A percentile compares a stretch with the other conserved stretches of the same genome.
Conservation (phyloP, 441 rosid genomes). For the Corymbia calophylla region DNA sequence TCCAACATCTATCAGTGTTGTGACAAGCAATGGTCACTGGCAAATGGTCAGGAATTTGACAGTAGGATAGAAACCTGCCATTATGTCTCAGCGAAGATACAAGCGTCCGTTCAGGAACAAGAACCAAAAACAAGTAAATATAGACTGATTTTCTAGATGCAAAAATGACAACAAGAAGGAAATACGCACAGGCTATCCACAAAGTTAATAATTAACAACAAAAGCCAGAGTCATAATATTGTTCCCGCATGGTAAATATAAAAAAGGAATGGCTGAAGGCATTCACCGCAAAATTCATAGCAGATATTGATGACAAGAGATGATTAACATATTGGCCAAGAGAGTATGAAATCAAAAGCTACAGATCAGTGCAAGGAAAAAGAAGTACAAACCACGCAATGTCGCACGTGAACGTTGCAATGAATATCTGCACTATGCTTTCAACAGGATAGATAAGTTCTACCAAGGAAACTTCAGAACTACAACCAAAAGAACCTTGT, state of each 20-base stretch:
- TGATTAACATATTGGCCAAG: not conserved
- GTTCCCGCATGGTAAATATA: not conserved
- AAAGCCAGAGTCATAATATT: not conserved
- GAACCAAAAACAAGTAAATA: not conserved
- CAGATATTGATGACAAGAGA: not conserved
- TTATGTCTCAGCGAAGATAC: conserved; percentile 7
- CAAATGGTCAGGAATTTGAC: conserved; percentile 63
- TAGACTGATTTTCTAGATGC: not conserved
- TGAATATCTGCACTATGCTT: conserved; percentile 53
- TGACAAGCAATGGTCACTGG: conserved; percentile 92
- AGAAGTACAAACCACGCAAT: conserved; percentile 35
- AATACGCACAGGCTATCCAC: not conserved
- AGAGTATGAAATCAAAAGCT: not conserved
- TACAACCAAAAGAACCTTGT: conserved; percentile 18
- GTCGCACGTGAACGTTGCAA: conserved; percentile 92
- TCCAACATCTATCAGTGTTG: conserved; percentile 79
- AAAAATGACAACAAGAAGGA: not conserved
- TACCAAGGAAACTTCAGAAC: conserved; percentile 51
- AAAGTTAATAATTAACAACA: not conserved
- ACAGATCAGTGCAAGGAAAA: not conserved
- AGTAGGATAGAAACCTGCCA: conserved; percentile 66
- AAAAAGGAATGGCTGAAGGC: not conserved
- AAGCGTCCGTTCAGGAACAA: not conserved
- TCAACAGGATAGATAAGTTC: conserved; percentile 78
- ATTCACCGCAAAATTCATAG: not conserved